Evolutionary conservation across 495 filamentous ascomycete genomes (phyloP).

Genomic region (Neurospora sp.): DNA sequence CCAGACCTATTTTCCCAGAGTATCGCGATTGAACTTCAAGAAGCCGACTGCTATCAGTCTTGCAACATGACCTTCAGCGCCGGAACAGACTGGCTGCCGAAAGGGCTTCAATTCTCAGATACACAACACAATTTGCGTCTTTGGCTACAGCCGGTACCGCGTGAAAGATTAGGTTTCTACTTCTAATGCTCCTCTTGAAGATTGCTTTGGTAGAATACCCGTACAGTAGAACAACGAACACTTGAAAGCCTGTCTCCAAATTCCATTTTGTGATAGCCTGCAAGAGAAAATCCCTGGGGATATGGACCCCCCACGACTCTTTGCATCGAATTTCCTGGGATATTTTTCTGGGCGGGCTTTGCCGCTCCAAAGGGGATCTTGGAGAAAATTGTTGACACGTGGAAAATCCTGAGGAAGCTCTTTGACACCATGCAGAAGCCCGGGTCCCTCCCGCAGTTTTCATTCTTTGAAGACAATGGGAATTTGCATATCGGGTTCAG

Average conservation of each 20-base stretch:
- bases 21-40: background rate
- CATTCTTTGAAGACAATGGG: background rate
- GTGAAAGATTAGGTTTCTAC: fast-evolving
- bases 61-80: background rate
- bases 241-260: background rate
- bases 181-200: background rate
- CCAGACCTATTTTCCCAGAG: background rate
- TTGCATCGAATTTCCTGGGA: background rate
- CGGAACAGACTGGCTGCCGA: background rate
- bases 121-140: background rate
- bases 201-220: background rate
- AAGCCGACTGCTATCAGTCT: background rate
- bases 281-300: background rate
- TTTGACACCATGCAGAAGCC: background rate
- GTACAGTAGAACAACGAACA: background rate
- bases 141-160: background rate
- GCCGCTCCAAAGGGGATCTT: background rate
- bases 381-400: background rate
- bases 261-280: background rate
- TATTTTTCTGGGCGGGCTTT: background rate
- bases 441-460: background rate
- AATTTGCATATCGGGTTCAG: background rate
- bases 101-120: background rate
- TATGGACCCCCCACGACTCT: background rate
- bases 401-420: background rate